Evolutionary conservation across 306 rosid genomes (phyloP).

Genomic region (Quercus parvula): DNA sequence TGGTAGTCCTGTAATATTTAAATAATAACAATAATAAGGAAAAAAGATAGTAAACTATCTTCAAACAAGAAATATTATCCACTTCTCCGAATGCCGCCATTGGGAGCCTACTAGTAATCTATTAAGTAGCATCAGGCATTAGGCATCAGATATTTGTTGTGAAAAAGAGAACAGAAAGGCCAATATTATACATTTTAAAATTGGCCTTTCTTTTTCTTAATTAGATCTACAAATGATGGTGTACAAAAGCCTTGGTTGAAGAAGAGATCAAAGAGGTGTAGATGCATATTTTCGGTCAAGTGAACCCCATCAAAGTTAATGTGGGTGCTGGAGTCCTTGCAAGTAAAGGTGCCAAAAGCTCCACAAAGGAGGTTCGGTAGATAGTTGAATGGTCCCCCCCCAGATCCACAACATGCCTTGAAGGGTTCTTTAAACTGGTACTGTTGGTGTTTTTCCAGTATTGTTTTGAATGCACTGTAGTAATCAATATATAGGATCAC

Average conservation of each 20-base stretch:
- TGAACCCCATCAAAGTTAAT: slow-evolving; percentile 27
- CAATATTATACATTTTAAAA: not conserved
- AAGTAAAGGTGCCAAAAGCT: slow-evolving; percentile 3
- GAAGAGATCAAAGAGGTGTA: slow-evolving; percentile 14
- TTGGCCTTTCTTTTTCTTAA: slow-evolving; percentile 5
- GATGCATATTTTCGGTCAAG: slow-evolving; percentile 20
- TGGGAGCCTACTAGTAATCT: too few relatives aligned
- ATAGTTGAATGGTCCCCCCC: not conserved
- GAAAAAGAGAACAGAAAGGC: too few relatives aligned
- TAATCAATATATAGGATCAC: slow-evolving; percentile 19
- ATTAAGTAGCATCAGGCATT: fast-evolving
- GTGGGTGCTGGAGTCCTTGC: slow-evolving; percentile 10
- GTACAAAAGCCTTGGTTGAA: slow-evolving; percentile 17
- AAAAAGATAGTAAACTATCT: too few relatives aligned
- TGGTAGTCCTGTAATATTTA: too few relatives aligned
- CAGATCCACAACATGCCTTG: slow-evolving; percentile 27
- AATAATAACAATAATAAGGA: too few relatives aligned
- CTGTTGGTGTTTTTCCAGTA: not conserved
- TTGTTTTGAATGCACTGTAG: slow-evolving; percentile 11
- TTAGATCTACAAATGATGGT: slow-evolving; percentile 9
- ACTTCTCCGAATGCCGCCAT: too few relatives aligned
- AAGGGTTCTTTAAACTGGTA: slow-evolving; percentile 19
- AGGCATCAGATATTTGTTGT: too few relatives aligned
- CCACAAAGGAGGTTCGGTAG: slow-evolving; percentile 4
- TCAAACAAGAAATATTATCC: too few relatives aligned